Conservation (phyloP, 345 rosid species). For the Hibiscus trionum region DNA sequence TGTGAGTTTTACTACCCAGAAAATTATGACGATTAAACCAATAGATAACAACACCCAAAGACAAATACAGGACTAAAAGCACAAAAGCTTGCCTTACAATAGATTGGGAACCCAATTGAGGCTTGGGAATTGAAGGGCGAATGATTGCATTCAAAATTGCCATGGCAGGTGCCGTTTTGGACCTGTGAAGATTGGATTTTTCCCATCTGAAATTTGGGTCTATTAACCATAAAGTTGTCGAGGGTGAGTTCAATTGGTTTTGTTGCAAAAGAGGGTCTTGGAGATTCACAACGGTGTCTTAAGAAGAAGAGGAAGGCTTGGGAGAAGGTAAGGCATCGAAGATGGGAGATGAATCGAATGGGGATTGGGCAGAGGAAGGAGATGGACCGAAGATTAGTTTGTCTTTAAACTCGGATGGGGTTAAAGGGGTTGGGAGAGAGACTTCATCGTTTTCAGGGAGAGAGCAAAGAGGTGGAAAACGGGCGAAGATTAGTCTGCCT, state of each 20-base stretch:
- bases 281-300: slow-evolving; percentile 11
- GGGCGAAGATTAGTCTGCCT: no score
- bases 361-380: slow-evolving; percentile 38
- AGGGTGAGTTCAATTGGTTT: slow-evolving; percentile 5
- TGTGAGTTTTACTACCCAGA: no score
- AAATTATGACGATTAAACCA: no score
- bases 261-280: slow-evolving; percentile 23
- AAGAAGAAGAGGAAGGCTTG: slow-evolving; percentile 16
- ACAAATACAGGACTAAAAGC: no score
- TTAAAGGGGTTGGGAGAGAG: slow-evolving; percentile 44
- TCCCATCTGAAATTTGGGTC: no score
- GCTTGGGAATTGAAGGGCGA: no score
- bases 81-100: no score
- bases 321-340: slow-evolving; percentile 41
- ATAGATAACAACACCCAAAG: no score
- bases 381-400: slow-evolving; percentile 61
- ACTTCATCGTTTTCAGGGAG: slow-evolving; percentile 57
- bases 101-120: no score
- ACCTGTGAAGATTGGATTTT: no score
- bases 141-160: no score
- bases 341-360: background rate
- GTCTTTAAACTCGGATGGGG: slow-evolving; percentile 63
- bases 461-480: background rate
- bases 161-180: no score
- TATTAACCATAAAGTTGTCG: background rate